Base-by-base conservation (phyloP, 176 grass and related monocot species). In the Musa acuminata region DNA sequence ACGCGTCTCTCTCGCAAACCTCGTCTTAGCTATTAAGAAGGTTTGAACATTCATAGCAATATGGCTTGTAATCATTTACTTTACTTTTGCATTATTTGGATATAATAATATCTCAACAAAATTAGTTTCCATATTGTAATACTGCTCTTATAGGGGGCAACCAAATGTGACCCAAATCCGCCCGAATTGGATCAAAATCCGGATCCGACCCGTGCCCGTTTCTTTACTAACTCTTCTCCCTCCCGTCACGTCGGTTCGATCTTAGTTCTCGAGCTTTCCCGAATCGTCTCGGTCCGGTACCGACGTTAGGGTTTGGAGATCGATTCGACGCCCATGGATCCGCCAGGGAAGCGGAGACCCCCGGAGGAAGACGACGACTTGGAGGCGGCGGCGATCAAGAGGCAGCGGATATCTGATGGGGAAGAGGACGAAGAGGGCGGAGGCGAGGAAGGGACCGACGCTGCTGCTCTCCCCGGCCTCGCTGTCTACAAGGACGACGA, bases 401-500 rank as follows among this genome's bases (percentile, higher is more conserved):
- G 77, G 52, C 25, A 52, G 64, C 22, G 49, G 11, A 35, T 64
- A 0, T 17, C 12, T 8, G 48, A 63, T 26, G 75, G 13, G 3
- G n/a, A 29, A 50, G 72, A 77, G 0, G 49, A 25, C n/a, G 75
- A 27, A 65, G 75, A 52, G 16, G 75, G 49, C 20, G 48, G 48
- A 21, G 43, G 75, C 17, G 51, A 73, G 1, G 51, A 43, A 43
- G 35, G 35, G 4, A 43, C 35, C 35, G 35, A 43, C 35, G 35
- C 3, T 43, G 35, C 13, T 9, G 10, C 54, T 71, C 77, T 89
- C 48, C 84, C 88, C 0, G 90, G 84, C 8, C 90, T 93, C 16
- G 66, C 87, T 62, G 84, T 43, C 55, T 93, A 93, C 67, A 62
- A 82, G 53, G 90, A 86, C 13, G 84, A 78, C 11, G 86, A 88